Conservation (phyloP, 139 green algal species). For the Diplosphaera chodatii region DNA sequence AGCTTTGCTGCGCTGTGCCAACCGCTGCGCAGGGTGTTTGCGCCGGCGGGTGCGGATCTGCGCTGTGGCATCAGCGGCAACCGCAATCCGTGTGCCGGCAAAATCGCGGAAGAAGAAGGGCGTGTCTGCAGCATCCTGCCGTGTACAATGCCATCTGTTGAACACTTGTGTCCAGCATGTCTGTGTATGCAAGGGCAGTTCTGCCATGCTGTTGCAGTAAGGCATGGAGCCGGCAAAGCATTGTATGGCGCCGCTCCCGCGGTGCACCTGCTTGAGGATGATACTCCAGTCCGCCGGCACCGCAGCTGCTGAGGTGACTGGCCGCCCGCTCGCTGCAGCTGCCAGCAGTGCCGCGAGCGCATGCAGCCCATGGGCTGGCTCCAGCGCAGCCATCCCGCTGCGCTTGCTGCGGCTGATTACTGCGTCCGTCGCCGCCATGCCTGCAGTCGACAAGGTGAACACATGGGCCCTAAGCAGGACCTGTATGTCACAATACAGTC, state of each 20-base stretch:
- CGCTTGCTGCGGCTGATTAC: constrained; percentile 42
- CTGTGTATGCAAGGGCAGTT: no score
- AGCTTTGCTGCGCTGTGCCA: background rate
- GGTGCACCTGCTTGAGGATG: background rate
- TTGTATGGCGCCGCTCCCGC: background rate
- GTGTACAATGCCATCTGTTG: no score
- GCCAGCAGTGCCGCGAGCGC: constrained; percentile 27
- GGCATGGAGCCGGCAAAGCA: no score
- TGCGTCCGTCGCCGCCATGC: constrained; percentile 10
- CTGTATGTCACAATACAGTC: no score
- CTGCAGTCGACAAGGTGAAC: no score
- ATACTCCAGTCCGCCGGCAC: constrained; percentile 10
- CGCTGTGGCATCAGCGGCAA: background rate
- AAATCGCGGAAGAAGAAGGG: constrained; percentile 13
- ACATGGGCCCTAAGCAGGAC: no score
- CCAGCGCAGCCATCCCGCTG: constrained; percentile 58
- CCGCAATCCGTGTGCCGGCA: background rate
- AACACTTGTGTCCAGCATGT: no score
- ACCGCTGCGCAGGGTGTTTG: background rate
- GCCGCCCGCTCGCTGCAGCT: background rate
- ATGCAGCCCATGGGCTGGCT: constrained; percentile 27
- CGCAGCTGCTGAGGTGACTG: background rate
- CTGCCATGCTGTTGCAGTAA: no score
- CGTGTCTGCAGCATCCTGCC: background rate
- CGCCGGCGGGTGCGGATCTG: background rate